Evolutionary conservation across 768 basidiomycete genomes (phyloP), one percentile per base, ranked within the genome.

Genomic region (Amanita rimosa): DNA sequence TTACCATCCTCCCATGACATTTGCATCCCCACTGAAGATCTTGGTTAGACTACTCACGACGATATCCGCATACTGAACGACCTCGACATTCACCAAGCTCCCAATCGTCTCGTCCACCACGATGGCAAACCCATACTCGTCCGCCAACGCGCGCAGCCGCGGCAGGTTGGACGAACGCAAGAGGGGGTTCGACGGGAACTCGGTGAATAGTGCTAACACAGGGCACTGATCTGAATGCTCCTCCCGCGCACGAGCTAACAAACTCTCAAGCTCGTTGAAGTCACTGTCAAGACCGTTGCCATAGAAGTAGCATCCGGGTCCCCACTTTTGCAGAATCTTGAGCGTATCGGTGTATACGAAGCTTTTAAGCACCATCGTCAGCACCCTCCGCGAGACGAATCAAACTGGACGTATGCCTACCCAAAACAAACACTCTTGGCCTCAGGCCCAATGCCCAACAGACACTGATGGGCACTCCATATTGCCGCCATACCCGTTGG

Each of bases 1-100:
- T 46, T 57, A 95, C 95, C 88, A 89, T 60, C 95, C 95, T 39
- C 95, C 95, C 95, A 98, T 97, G 44, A 94, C 91, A 58, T 99
- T 97, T 34, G 83, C 78, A 47, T 87, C 84, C 1, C 95, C 95
- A 53, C 90, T 93, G 68, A 99, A 98, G 24, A 98, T 74, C 69
- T 98, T 98, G 17, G 87, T 85, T 58, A 97, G 64, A 67, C 91
- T 94, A 57, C 89, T 92, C 36, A 83, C 93, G 6, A 95, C 82
- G 22, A 99, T 75, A 61, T 98, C 95, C 7, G 83, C 86, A 52
- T 79, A 88, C 13, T 81, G 83, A 1, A 94, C 68, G 4, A 92
- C 83, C 56, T 95, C 85, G 29, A 97, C 91, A 54, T 97, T 99
- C 54, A 88, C 76, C 53, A 94, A 90, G 60, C 92, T 96, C 8